phyloP scores from a whole-genome alignment of 2,329 filamentous ascomycete genomes.

The Phaeophleospora eucalypticola region DNA sequence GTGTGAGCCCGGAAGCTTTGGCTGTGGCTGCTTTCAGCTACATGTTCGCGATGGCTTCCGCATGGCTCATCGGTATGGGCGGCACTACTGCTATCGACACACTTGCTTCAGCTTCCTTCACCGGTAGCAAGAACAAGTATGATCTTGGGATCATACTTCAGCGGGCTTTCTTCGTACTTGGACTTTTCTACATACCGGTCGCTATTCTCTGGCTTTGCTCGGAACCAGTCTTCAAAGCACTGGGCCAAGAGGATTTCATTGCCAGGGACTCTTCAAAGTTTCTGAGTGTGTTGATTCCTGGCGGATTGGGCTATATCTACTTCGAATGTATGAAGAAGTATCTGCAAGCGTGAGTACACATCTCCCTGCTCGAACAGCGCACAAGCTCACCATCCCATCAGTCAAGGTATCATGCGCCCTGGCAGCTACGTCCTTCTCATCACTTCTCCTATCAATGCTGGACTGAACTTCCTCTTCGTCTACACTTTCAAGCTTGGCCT shows the following conservation, averaged over 20 bases:
- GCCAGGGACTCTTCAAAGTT: slow-evolving; percentile 70
- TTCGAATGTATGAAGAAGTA: slow-evolving; percentile 72
- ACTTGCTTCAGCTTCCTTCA: slow-evolving; percentile 76
- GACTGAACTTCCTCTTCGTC: slow-evolving; percentile 64
- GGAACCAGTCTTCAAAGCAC: slow-evolving; percentile 65
- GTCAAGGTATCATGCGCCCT: slow-evolving; percentile 59
- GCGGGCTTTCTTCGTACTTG: slow-evolving; percentile 67
- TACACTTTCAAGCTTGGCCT: slow-evolving; percentile 68
- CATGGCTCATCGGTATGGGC: slow-evolving; percentile 80
- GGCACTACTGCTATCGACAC: slow-evolving; percentile 85
- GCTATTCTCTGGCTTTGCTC: slow-evolving; percentile 70
- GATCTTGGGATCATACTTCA: slow-evolving; percentile 77
- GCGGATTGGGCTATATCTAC: slow-evolving; percentile 80
- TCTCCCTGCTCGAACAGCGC: too few relatives aligned
- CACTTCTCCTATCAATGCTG: slow-evolving; percentile 57
- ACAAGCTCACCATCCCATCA: background rate
- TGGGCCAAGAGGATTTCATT: slow-evolving; percentile 76
- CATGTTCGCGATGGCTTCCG: slow-evolving; percentile 90
- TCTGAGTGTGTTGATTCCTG: slow-evolving; percentile 68
- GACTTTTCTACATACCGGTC: slow-evolving; percentile 68
- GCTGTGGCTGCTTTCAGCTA: slow-evolving; percentile 82
- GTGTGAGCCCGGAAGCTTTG: slow-evolving; percentile 72
- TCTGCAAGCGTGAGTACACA: slow-evolving; percentile 41
- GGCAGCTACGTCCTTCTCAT: slow-evolving; percentile 61
- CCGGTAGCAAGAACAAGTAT: slow-evolving; percentile 71